Evolutionary conservation across 352 stramenopile genomes (phyloP), one percentile per base, ranked within the genome.

Genomic region (Paralagenidium karlingii): DNA sequence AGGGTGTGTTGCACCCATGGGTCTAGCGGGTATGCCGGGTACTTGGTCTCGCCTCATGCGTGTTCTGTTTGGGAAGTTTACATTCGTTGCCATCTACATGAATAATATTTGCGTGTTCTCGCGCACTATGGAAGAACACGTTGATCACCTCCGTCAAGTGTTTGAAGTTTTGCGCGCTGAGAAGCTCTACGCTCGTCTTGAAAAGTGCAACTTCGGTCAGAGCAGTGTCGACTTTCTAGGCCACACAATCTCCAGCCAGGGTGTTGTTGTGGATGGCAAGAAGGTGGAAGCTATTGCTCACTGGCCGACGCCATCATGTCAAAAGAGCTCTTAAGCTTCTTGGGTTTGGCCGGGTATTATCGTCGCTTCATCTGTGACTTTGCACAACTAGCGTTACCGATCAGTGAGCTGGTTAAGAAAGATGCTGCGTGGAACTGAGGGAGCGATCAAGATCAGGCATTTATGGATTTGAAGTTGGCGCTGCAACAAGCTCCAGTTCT

Each of bases 1-100:
- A 28, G 65, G 53, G 53, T 63, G 40, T 44, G 51, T 68, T 9
- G 55, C 51, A n/a, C 61, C 51, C 10, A 64, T 75, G 49, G 52
- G 58, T 20, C 20, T 75, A 8, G 34, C 38, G 13, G 55, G 58
- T 26, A 75, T 69, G 55, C 52, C 52, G 10, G 49, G 52, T 21
- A 45, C 55, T 5, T 75, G 49, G 58, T 60, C 55, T 8, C 55
- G 52, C 13, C 31, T 65, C 2, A 68, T 68, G 55, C 48, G 49
- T 15, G 19, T 40, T 3, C 28, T 64, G 0, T 64, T 75, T 16
- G 49, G 18, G 5, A 43, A 52, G 10, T 52, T 48, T n/a, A 16
- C 32, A 5, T 48, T 45, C 21, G 13, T 48, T 16, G 30, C 29
- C 21, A 24, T 40, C 9, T 48, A 40, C 4, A 18, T 48, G 29